phyloP scores from a whole-genome alignment of 306 rosid species.

The Rubus idaeus region DNA sequence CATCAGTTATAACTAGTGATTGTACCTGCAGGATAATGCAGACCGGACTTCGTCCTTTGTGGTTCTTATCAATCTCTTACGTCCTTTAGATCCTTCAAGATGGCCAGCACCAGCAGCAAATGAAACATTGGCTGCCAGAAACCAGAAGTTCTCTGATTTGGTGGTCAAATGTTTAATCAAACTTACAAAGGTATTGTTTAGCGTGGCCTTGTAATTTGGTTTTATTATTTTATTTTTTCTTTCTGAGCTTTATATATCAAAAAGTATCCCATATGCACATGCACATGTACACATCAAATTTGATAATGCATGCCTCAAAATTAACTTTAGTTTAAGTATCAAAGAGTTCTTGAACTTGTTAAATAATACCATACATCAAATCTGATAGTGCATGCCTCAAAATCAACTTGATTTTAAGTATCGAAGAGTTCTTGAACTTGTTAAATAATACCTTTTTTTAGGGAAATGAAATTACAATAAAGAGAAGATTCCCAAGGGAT shows the following conservation, averaged over 20 bases:
- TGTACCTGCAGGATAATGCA: constrained; percentile 83
- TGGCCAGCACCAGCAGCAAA: constrained; percentile 90
- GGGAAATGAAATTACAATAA: neutral
- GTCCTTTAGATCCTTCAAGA: constrained; percentile 94
- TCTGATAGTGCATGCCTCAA: neutral
- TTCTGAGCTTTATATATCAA: neutral
- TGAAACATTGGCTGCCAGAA: constrained; percentile 83
- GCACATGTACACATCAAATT: neutral
- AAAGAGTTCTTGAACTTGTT: too few species aligned
- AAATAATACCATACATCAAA: neutral
- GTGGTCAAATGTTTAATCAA: constrained; percentile 99
- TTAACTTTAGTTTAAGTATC: neutral
- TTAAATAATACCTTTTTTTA: neutral
- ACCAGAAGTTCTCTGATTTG: constrained; percentile 94
- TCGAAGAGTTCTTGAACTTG: neutral
- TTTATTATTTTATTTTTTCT: neutral
- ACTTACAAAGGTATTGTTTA: constrained; percentile 76
- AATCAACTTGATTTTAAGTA: neutral
- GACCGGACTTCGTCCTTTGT: constrained; percentile 96
- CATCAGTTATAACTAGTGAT: constrained; percentile 20
- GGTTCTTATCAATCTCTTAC: constrained; percentile 83
- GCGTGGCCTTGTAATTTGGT: neutral
- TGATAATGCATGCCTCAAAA: too few species aligned
- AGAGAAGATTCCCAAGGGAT: too few species aligned
- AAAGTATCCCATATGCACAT: neutral